Evolutionary conservation across 805 yeast species (phyloP), one percentile per base, ranked within the genome.

Genomic region (Wickerhamiella hasegawae): DNA sequence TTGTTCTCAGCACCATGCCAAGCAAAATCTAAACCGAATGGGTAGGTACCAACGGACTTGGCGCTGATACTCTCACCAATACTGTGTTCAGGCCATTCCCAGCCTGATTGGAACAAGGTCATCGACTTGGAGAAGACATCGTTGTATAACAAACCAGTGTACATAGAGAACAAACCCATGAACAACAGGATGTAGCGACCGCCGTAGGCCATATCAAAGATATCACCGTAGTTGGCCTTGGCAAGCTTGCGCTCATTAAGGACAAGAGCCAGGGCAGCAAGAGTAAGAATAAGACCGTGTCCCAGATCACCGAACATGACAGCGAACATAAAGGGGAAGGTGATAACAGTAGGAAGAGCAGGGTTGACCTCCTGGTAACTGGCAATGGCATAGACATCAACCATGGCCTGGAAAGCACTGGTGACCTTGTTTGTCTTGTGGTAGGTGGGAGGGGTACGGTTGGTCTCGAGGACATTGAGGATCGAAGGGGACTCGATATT

Each of bases 231-330:
- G 49, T 76, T 70, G 65, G 74, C 67, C 33, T 64, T 65, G 18
- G 68, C 76, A 35, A 90, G 69, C 43, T 68, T 65, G 42, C 65
- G 68, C 57, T 90, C 98, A 53, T 78, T 76, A 33, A 73, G 44
- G 9, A 90, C 84, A 43, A 90, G 62, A 21, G 60, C 57, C 35
- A 72, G 58, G 1, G 92, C 94, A 14, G 83, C 81, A 38, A 78
- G 56, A 36, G 77, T 68, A 56, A 90, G 63, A 32, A 90, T 70
- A 40, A 84, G 69, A 4, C 98, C 98, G 62, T 90, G 98, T 12
- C 98, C 98, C 40, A 85, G 55, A 63, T 90, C 98, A 65, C 98
- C 98, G 65, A 90, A 90, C 98, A 90, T 90, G 49, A 90, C 78
- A 20, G 98, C 96, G 62, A 90, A 90, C 93, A 90, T 80, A 57